Evolutionary conservation across 371 early-diverging fungal species (phyloP).

Genomic region (Funneliformis caledonium): DNA sequence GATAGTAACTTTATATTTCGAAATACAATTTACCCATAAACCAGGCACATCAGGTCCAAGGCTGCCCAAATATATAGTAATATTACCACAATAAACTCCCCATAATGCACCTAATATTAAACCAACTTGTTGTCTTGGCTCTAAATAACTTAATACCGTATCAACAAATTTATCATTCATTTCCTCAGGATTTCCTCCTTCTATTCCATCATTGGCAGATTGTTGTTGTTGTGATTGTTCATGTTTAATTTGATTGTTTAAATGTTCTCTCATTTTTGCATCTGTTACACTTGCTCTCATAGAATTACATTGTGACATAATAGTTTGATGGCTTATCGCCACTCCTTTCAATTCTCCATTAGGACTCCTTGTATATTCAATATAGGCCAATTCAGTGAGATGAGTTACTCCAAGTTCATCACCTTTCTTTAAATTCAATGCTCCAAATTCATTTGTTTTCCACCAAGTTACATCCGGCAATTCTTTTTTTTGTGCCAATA

Average conservation of each 20-base stretch:
- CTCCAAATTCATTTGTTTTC: conserved; percentile 75
- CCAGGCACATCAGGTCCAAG: conserved; percentile 68
- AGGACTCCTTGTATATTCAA: conserved; percentile 83
- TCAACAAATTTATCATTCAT: conserved; percentile 38
- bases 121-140: conserved; percentile 86
- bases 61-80: conserved; percentile 68
- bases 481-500: conserved; percentile 62
- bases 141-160: conserved; percentile 62
- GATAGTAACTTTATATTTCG: conserved; percentile 68
- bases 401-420: conserved; percentile 52
- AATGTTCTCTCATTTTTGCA: conserved; percentile 41
- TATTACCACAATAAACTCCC: conserved; percentile 74
- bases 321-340: conserved; percentile 74
- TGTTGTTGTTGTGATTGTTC: conserved; percentile 7
- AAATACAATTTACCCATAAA: conserved; percentile 71
- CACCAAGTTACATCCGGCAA: conserved; percentile 78
- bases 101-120: conserved; percentile 69
- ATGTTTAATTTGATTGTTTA: conserved; percentile 34
- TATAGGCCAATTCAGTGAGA: conserved; percentile 77
- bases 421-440: conserved; percentile 63
- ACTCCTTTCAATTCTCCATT: conserved; percentile 88
- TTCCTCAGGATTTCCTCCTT: conserved; percentile 16
- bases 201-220: conserved; percentile 26
- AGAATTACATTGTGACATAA: conserved; percentile 72
- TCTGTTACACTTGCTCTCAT: conserved; percentile 47